Conservation (phyloP, 352 stramenopile genomes). For the Elongisporangium prolatum region DNA sequence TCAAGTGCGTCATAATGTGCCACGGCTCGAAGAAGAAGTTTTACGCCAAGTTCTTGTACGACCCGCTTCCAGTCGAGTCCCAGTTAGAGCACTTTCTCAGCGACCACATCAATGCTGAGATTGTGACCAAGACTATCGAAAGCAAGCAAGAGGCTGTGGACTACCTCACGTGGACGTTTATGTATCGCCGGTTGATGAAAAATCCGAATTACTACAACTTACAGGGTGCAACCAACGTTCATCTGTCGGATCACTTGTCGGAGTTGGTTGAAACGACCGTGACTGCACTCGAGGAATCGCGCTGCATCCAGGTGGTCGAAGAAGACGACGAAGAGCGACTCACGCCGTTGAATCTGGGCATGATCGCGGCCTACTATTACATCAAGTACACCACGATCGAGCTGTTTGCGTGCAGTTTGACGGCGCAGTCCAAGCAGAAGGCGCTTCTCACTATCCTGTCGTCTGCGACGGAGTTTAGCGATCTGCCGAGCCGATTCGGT, state of each 20-base stretch:
- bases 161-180: slow-evolving; percentile 99
- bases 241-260: slow-evolving; percentile 98
- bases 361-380: slow-evolving; percentile 99
- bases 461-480: slow-evolving; percentile 94
- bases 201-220: slow-evolving; percentile 99
- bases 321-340: slow-evolving; percentile 91
- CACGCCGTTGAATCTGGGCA: slow-evolving; percentile 96
- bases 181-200: slow-evolving; percentile 98
- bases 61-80: slow-evolving; percentile 98
- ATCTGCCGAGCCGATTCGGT: slow-evolving; percentile 89
- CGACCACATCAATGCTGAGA: slow-evolving; percentile 99
- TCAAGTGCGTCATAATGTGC: slow-evolving; percentile 96
- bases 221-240: slow-evolving; percentile 84
- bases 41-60: slow-evolving; percentile 98
- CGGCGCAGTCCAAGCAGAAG: slow-evolving; percentile 95
- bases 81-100: slow-evolving; percentile 98
- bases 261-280: slow-evolving; percentile 98
- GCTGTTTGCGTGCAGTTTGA: slow-evolving; percentile 97
- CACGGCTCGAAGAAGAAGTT: slow-evolving; percentile 98
- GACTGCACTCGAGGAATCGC: slow-evolving; percentile 94
- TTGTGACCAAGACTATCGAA: slow-evolving; percentile 98
- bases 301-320: slow-evolving; percentile 95
- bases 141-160: slow-evolving; percentile 99
- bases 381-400: slow-evolving; percentile 99
- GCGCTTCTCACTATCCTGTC: slow-evolving; percentile 96